phyloP scores from a whole-genome alignment of 2,329 filamentous ascomycete species.

The Allantophomopsis cytisporea region DNA sequence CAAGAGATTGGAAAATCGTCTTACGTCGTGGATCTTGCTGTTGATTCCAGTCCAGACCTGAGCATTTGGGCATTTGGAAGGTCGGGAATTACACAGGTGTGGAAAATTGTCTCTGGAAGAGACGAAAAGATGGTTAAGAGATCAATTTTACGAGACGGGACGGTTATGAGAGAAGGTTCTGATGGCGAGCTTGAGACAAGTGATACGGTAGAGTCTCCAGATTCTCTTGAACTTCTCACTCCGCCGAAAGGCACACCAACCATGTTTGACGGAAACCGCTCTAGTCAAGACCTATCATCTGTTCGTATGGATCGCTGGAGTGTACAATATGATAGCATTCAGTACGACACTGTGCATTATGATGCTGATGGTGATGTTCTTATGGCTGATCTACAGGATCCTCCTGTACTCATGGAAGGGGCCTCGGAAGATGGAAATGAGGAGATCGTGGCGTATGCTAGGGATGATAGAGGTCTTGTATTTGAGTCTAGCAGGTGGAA shows the following conservation, averaged over 20 bases:
- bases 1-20: constrained; percentile 30
- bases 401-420: background rate
- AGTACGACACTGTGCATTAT: background rate
- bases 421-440: constrained; percentile 2
- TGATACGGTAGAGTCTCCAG: constrained; percentile 2
- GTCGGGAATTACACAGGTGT: constrained; percentile 27
- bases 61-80: constrained; percentile 36
- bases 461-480: constrained; percentile 1
- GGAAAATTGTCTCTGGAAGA: constrained; percentile 25
- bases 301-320: background rate
- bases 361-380: constrained; percentile 7
- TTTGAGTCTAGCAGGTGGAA: constrained; percentile 1
- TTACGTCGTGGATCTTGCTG: constrained; percentile 32
- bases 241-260: background rate
- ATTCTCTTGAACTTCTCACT: background rate
- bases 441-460: constrained; percentile 1
- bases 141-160: constrained; percentile 15
- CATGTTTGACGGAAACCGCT: background rate
- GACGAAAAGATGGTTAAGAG: constrained; percentile 1
- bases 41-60: constrained; percentile 29
- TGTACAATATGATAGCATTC: constrained; percentile 5
- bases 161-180: constrained; percentile 9
- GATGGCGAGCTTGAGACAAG: constrained; percentile 10
- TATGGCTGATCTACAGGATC: constrained; percentile 8
- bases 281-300: background rate